phyloP scores from a whole-genome alignment of 805 yeast species.

The Saccharomycopsis sp. region DNA sequence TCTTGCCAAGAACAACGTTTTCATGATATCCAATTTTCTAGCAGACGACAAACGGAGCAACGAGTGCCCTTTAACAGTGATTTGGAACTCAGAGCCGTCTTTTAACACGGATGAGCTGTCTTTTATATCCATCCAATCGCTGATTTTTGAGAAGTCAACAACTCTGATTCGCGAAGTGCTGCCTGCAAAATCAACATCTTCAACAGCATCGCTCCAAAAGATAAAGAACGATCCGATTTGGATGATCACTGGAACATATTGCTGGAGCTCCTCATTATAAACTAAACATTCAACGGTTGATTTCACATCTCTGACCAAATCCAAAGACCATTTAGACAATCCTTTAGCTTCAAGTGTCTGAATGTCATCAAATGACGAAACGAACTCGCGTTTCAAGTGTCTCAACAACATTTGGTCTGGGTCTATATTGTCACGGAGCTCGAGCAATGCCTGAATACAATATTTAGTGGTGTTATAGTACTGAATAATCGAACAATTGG shows the following conservation, averaged over 20 bases:
- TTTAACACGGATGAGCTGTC: constrained; percentile 7
- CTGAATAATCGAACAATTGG: neutral
- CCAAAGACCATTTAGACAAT: constrained; percentile 36
- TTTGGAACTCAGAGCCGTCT: constrained; percentile 14
- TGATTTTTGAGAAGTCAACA: constrained; percentile 2
- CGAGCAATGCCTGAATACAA: neutral
- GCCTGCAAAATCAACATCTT: constrained; percentile 19
- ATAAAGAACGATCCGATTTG: constrained; percentile 50
- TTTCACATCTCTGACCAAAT: constrained; percentile 37
- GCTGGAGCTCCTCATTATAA: constrained; percentile 42
- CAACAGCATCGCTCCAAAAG: constrained; percentile 14
- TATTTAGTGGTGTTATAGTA: constrained; percentile 13
- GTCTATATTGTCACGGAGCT: neutral
- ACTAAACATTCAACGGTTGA: constrained; percentile 41
- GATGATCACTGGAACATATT: constrained; percentile 53
- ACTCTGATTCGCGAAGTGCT: constrained; percentile 32
- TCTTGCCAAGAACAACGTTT: constrained; percentile 15
- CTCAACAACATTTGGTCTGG: neutral
- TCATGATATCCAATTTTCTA: constrained; percentile 11
- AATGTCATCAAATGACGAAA: constrained; percentile 32
- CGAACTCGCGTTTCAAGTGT: constrained; percentile 2
- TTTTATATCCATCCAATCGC: constrained; percentile 15
- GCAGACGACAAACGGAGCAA: constrained; percentile 9
- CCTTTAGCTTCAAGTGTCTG: constrained; percentile 39
- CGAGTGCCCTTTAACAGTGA: constrained; percentile 12